Percentiles rank a stretch among this genome's conserved stretches.
These are phyloP conservation scores for Apiospora saccharicola DNA, from an alignment of 2,329 filamentous ascomycete genomes.

Conservation along the genomic window DNA sequence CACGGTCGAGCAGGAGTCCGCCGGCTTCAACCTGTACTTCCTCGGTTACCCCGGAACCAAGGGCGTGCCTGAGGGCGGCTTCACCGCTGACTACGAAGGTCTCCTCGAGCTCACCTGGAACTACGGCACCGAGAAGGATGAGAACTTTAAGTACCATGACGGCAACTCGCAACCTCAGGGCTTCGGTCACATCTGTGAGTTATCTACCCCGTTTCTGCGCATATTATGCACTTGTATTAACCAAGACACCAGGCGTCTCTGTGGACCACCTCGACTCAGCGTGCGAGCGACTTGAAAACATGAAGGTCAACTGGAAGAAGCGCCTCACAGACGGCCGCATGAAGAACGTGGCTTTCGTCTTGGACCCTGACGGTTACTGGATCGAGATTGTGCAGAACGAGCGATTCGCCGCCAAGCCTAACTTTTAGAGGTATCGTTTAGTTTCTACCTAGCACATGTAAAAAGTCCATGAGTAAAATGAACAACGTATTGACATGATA, in stretches of 20 bases:
- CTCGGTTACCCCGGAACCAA: conserved; percentile 75
- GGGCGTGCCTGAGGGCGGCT: conserved; percentile 59
- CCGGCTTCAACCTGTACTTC: conserved; percentile 91
- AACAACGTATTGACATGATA: neutral
- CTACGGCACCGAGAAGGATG: conserved; percentile 84
- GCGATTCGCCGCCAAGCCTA: conserved; percentile 10
- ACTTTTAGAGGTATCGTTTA: neutral
- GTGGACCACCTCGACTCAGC: conserved; percentile 91
- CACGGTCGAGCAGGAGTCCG: conserved; percentile 72
- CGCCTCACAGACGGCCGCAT: conserved; percentile 88
- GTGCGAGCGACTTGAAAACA: conserved; percentile 83
- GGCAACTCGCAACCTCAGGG: conserved; percentile 92
- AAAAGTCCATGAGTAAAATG: neutral
- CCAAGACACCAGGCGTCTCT: conserved; percentile 65
- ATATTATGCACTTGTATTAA: neutral
- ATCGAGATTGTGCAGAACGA: conserved; percentile 79
- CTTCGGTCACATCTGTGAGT: conserved; percentile 89
- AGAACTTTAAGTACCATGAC: conserved; percentile 85
- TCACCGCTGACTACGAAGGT: conserved; percentile 76
- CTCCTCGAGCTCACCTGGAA: conserved; percentile 91
- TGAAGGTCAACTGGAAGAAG: conserved; percentile 93
- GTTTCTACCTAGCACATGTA: neutral
- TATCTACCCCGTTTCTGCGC: neutral
- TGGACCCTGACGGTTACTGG: conserved; percentile 91
- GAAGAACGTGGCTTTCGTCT: conserved; percentile 91